Base-by-base conservation (phyloP, 2,329 filamentous ascomycete genomes). In the Arthrobotrys sinensis region DNA sequence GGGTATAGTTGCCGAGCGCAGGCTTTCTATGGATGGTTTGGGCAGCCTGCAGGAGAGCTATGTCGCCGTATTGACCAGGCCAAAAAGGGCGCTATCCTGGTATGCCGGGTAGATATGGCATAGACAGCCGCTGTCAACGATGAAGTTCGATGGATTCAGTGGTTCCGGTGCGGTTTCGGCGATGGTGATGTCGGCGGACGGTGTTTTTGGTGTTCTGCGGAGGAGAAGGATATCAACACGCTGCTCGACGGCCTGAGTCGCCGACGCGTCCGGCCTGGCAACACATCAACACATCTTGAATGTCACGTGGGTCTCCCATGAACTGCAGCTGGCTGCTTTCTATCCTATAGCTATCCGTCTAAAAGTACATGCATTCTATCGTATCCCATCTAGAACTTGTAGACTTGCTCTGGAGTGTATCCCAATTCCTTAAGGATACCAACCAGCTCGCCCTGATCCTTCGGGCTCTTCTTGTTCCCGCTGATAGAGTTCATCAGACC, bases 391-490 rank as follows among this genome's bases (percentile, higher is more conserved):
- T 64, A 78, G 36, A 78, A 78, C 62, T 78, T 78, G 46, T 67
- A 78, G 4, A 78, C 75, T 19, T 78, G 75, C 21, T 78, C 75
- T 11, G 62, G 60, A 24, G 40, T 87, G 86, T 93, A 94, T 48
- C 94, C 94, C 43, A 97, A 87, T 82, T 97, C 93, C 86, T 93
- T 91, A 80, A 99, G 87, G 80, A 91, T 87, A 80, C 93, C 96
- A 7, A 87, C 87, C 81, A 99, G 88, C 86, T 98, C 95, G 81
- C 96, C 96, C 87, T 99, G 96, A 84, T 99, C 94, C 82, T 89
- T 88, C n/a, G 94, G 94, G 86, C 92, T 96, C 85, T 91, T 91
- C 92, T 99, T 98, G 83, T 86, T 86, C 38, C 96, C 96, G 43
- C 92, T 95, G 81, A 98, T 90, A 76, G 94, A 92, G 85, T 97